phyloP scores from a whole-genome alignment of 805 yeast genomes.

The Barnettozyma wickerhamii region DNA sequence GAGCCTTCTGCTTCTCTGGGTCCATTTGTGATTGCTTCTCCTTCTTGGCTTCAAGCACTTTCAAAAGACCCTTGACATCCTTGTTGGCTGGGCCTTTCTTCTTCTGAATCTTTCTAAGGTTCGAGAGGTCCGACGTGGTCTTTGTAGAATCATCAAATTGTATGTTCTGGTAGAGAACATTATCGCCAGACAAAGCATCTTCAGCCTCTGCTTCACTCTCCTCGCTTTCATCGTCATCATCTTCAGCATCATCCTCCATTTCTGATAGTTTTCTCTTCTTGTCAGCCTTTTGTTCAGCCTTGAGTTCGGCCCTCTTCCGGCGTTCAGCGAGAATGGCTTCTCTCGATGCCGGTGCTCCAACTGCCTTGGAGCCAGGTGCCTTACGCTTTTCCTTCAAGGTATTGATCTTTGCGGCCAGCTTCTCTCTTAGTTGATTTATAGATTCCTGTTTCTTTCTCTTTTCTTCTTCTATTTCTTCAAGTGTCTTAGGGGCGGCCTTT shows the following conservation, averaged over 20 bases:
- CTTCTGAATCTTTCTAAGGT: slow-evolving; percentile 51
- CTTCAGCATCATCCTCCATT: slow-evolving; percentile 35
- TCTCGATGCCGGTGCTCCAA: slow-evolving; percentile 82
- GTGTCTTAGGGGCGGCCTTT: slow-evolving; percentile 19
- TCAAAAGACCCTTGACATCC: slow-evolving; percentile 80
- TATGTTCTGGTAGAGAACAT: slow-evolving; percentile 74
- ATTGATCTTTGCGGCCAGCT: slow-evolving; percentile 69
- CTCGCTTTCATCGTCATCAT: slow-evolving; percentile 35
- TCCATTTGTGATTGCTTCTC: slow-evolving; percentile 55
- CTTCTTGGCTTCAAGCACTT: slow-evolving; percentile 69
- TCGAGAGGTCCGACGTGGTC: slow-evolving; percentile 66
- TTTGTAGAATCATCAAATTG: slow-evolving; percentile 78
- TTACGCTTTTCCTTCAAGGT: slow-evolving; percentile 73
- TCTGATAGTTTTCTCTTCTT: slow-evolving; percentile 37
- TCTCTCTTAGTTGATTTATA: slow-evolving; percentile 67
- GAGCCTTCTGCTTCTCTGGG: slow-evolving; percentile 52
- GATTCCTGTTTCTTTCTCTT: slow-evolving; percentile 46
- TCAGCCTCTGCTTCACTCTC: slow-evolving; percentile 32
- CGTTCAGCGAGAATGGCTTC: slow-evolving; percentile 74
- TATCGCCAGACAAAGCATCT: slow-evolving; percentile 27
- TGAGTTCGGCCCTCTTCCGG: slow-evolving; percentile 35
- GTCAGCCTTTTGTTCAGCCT: slow-evolving; percentile 32
- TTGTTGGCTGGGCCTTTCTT: slow-evolving; percentile 82
- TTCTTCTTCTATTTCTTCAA: slow-evolving; percentile 41
- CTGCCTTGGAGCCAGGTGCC: slow-evolving; percentile 80